Percentiles rank a stretch among this genome's conserved stretches.
These are phyloP conservation scores for Tuber calosporum DNA, from an alignment of 495 filamentous ascomycete genomes.

Conservation along the genomic window DNA sequence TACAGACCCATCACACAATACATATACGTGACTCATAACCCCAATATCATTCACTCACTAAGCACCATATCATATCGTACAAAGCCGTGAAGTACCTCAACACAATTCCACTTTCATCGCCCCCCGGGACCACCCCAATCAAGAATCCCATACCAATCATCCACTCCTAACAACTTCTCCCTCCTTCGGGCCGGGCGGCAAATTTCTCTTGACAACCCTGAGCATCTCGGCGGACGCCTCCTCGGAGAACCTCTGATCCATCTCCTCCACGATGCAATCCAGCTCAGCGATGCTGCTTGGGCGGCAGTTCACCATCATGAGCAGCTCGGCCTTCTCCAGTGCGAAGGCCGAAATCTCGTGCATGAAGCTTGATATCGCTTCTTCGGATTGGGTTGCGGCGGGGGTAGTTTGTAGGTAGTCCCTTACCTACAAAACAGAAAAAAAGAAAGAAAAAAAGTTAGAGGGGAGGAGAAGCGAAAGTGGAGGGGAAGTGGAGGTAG, in stretches of 20 bases:
- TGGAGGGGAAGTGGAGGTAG: not conserved
- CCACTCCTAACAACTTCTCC: conserved; percentile 2
- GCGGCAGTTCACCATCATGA: conserved; percentile 58
- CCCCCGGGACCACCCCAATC: not conserved
- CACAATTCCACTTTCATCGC: not conserved
- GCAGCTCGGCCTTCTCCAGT: conserved; percentile 52
- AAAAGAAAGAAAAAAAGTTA: not conserved
- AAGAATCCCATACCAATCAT: not conserved
- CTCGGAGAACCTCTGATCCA: conserved; percentile 46
- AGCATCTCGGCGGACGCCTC: conserved; percentile 44
- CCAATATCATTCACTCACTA: not conserved
- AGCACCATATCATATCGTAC: not conserved
- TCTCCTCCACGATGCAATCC: conserved; percentile 49
- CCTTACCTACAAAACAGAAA: conserved; percentile 25
- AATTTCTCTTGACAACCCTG: conserved; percentile 31
- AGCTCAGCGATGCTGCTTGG: conserved; percentile 45
- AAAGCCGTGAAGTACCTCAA: not conserved
- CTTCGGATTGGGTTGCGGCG: conserved; percentile 30
- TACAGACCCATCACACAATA: not conserved
- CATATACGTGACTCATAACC: not conserved
- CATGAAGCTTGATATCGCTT: conserved; percentile 31
- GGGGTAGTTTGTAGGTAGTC: conserved; percentile 38
- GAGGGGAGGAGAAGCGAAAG: not conserved
- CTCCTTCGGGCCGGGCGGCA: conserved; percentile 29
- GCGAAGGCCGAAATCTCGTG: conserved; percentile 20